Evolutionary conservation across 139 green algal genomes (phyloP).

Genomic region (Zygnema cylindricum): DNA sequence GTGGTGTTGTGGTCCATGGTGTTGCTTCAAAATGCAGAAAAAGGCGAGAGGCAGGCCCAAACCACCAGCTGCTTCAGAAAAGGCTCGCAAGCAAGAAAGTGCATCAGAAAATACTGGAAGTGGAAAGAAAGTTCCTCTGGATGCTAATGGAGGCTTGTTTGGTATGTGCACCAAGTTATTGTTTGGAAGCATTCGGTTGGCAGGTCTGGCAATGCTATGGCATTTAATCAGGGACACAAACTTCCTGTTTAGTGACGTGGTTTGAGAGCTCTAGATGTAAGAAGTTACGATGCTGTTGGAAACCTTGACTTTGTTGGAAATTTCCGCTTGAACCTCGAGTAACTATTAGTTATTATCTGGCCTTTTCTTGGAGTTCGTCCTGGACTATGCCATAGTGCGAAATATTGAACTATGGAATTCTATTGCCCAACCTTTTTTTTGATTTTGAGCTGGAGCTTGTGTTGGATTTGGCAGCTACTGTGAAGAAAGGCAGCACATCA

Average conservation of each 20-base stretch:
- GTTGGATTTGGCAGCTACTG: conserved; percentile 25
- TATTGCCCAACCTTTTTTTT: not conserved
- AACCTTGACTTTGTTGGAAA: too few species aligned
- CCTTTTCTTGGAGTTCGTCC: too few species aligned
- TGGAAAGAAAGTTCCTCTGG: not conserved
- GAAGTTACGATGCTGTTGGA: too few species aligned
- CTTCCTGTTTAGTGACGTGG: too few species aligned
- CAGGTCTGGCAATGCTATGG: too few species aligned
- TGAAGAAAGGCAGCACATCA: conserved; percentile 21
- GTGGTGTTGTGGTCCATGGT: not conserved
- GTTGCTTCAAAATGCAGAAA: conserved; percentile 1
- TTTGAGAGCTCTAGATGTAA: too few species aligned
- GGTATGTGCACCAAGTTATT: too few species aligned
- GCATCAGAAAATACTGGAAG: not conserved
- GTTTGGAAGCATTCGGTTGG: too few species aligned
- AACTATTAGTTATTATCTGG: too few species aligned
- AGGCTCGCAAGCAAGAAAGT: not conserved
- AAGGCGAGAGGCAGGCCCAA: not conserved
- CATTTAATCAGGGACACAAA: too few species aligned
- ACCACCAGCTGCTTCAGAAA: not conserved
- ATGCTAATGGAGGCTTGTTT: not conserved
- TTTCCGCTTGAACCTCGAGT: too few species aligned
- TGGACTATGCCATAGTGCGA: too few species aligned
- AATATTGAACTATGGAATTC: not conserved
- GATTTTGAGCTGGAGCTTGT: not conserved